Evolutionary conservation across 768 basidiomycete species (phyloP).

Genomic region (Fomitopsis serialis): DNA sequence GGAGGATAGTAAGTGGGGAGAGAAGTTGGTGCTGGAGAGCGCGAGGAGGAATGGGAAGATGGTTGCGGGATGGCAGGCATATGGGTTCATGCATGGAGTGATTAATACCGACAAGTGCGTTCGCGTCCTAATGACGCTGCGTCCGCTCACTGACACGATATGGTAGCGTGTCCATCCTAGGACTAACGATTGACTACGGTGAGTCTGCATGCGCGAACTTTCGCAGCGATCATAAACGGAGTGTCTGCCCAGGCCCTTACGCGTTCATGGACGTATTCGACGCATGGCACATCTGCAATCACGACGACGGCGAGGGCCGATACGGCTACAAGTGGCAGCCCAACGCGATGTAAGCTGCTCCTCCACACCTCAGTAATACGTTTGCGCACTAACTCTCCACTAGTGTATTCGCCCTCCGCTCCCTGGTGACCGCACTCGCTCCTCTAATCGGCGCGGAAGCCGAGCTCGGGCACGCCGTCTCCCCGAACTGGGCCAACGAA

Average conservation of each 20-base stretch:
- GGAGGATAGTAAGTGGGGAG: conserved; percentile 61
- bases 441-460: conserved; percentile 85
- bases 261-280: conserved; percentile 96
- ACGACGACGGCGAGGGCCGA: conserved; percentile 71
- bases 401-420: conserved; percentile 74
- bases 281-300: conserved; percentile 83
- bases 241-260: conserved; percentile 58
- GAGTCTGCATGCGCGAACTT: conserved; percentile 5
- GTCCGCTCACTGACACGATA: background rate
- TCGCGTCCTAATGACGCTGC: background rate
- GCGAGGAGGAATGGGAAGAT: conserved; percentile 84
- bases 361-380: conserved; percentile 3
- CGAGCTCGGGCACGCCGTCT: conserved; percentile 46
- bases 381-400: background rate
- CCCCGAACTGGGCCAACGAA: conserved; percentile 49
- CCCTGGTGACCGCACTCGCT: conserved; percentile 70
- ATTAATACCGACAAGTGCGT: conserved; percentile 94
- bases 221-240: background rate
- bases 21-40: conserved; percentile 67
- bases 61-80: conserved; percentile 95
- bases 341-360: background rate
- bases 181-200: conserved; percentile 77
- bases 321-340: conserved; percentile 54
- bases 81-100: conserved; percentile 93
- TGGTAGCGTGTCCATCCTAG: conserved; percentile 63